phyloP scores from a whole-genome alignment of 805 yeast species.

The Spathaspora sp. region DNA sequence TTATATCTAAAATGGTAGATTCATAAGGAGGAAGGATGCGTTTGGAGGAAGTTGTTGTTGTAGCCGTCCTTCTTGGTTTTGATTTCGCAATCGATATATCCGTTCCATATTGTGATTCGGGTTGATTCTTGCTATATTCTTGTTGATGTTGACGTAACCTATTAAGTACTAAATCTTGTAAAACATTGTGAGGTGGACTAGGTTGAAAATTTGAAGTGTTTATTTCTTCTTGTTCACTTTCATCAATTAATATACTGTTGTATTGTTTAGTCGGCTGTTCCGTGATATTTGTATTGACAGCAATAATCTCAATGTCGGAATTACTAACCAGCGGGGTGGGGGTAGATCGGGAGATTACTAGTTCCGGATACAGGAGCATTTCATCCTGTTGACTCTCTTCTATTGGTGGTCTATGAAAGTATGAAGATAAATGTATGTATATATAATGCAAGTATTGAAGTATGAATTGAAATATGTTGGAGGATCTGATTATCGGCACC shows the following conservation, averaged over 20 bases:
- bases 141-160: background rate
- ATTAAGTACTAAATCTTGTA: background rate
- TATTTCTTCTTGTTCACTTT: conserved; percentile 1
- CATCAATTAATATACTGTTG: conserved; percentile 5
- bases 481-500: background rate
- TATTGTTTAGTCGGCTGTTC: background rate
- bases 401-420: background rate
- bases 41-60: background rate
- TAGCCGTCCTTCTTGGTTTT: background rate
- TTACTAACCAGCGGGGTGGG: background rate
- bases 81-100: conserved; percentile 7
- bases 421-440: background rate
- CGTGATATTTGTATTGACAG: conserved; percentile 1
- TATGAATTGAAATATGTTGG: background rate
- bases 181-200: background rate
- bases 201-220: background rate
- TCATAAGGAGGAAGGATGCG: background rate
- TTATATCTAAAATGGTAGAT: background rate
- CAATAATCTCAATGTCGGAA: conserved; percentile 4
- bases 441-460: background rate
- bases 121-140: background rate
- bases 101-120: conserved; percentile 8
- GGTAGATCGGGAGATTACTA: background rate
- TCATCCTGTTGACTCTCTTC: background rate
- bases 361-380: background rate